Conservation (phyloP, 441 rosid genomes). For the Theobroma grandiflorum region DNA sequence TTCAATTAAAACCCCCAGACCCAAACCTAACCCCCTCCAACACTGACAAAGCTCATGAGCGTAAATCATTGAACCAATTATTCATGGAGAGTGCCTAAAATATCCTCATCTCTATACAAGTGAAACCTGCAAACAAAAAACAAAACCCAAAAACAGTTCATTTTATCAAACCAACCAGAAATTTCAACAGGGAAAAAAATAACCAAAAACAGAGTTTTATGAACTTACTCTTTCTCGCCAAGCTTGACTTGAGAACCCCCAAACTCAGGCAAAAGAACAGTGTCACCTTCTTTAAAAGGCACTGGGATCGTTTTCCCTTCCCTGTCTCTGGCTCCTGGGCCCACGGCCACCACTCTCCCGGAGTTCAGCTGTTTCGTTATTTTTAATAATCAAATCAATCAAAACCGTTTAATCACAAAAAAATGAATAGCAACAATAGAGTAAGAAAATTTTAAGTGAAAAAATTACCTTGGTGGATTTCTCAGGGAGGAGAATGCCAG, state of each 20-base stretch:
- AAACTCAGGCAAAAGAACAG: slow-evolving; percentile 75
- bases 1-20: neutral
- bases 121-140: slow-evolving; percentile 52
- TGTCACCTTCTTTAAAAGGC: slow-evolving; percentile 82
- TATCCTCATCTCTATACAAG: slow-evolving; percentile 77
- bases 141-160: neutral
- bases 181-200: neutral
- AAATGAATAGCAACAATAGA: too few relatives aligned
- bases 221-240: slow-evolving; percentile 75
- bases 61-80: slow-evolving; percentile 24
- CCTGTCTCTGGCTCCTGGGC: slow-evolving; percentile 62
- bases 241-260: slow-evolving; percentile 80
- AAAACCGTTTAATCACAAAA: neutral
- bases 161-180: neutral
- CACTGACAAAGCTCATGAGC: neutral
- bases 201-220: neutral
- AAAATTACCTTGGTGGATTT: slow-evolving; percentile 56
- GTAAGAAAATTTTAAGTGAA: neutral
- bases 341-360: slow-evolving; percentile 74
- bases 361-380: slow-evolving; percentile 63
- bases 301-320: slow-evolving; percentile 64
- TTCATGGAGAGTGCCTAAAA: slow-evolving; percentile 78
- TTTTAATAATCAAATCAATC: neutral
- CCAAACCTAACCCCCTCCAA: neutral
- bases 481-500: slow-evolving; percentile 85